Base-by-base conservation (phyloP, 2,329 filamentous ascomycete species). In the Periglandula ipomoeae region DNA sequence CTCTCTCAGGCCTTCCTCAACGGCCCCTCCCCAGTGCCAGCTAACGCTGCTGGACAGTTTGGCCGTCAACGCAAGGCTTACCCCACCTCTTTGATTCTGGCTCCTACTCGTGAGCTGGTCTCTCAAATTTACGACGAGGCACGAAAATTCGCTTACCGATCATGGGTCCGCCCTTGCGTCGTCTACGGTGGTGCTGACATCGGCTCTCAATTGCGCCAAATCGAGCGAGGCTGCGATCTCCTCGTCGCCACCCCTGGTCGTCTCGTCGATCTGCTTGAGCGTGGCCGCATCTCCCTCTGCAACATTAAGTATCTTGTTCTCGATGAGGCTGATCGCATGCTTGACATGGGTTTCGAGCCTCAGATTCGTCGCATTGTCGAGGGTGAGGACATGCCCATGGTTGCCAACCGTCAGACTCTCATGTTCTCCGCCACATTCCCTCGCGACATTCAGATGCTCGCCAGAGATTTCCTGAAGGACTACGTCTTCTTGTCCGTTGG, bases 291-390 rank as follows among this genome's bases (percentile, higher is more conserved):
- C 68, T 97, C 93, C 40, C 84, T 98, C 49, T 82, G 84, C 70
- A 96, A 95, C 79, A 98, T 98, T 80, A 97, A 96, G 78, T 98
- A 98, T 68, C 81, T 98, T 54, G 89, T 98, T 61, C 87, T 98
- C 48, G 93, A 98, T 61, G 93, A 98, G 81, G 93, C 93, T 70
- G 93, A 98, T 76, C 93, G 93, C 69, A 98, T 98, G 93, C 79
- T 98, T 79, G 93, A 98, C 80, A 98, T 98, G 93, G 93, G 93
- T 93, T 98, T 98, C 79, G 93, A 98, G 78, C 93, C 93, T 63
- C 93, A 98, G 75, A 98, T 98, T 66, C 90, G 93, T 64, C 87
- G 91, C 62, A 97, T 98, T 63, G 93, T 98, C 41, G 91, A 97
- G 72, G 89, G 89, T 52, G 93, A 97, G 73, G 93, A 98, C 62